Evolutionary conservation across 2,329 filamentous ascomycete genomes (phyloP), one percentile per base, ranked within the genome.

Genomic region (Colletotrichum abscissum): DNA sequence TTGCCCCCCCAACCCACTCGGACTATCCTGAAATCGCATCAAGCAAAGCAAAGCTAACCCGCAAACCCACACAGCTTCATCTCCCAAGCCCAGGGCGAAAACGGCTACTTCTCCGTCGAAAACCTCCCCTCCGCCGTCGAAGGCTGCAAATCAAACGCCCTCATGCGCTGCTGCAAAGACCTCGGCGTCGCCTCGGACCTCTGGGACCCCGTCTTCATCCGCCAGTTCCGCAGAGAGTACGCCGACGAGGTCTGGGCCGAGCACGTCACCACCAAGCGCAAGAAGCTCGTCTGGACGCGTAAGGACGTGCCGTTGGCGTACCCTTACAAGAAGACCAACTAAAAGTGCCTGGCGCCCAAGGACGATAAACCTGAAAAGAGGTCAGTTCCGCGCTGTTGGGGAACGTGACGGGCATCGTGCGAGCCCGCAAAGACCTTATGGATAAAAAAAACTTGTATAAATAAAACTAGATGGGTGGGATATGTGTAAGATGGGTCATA

Each of bases 161-260:
- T 99, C 77, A 97, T 98, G 92, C 94, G 97, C 72, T 98, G 96
- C 89, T 98, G 97, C 88, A 99, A 99, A 86, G 97, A 99, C 82
- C 86, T 99, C 38, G 97, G 97, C 46, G 93, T 99, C 76, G 97
- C 95, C 1, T 95, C 93, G 76, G 97, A 99, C 84, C 89, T 99
- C 24, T 99, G 97, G 97, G 97, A 99, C 85, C 97, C 97, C 46
- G 88, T 94, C 68, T 99, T 93, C 85, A 95, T 98, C 76, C 91
- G 94, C 78, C 90, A 89, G 78, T 99, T 95, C 85, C 93, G 93
- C 87, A 91, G 91, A 78, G 85, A 92, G 77, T 85, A 93, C 80
- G 92, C 92, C 69, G 91, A 92, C 78, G 94, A 98, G 87, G 88
- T 92, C 42, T 98, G 96, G 90, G 96, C 96, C 56, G 97, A 98